Evolutionary conservation across 805 yeast species (phyloP).

Genomic region (Wickerhamiella kurtzmanii): DNA sequence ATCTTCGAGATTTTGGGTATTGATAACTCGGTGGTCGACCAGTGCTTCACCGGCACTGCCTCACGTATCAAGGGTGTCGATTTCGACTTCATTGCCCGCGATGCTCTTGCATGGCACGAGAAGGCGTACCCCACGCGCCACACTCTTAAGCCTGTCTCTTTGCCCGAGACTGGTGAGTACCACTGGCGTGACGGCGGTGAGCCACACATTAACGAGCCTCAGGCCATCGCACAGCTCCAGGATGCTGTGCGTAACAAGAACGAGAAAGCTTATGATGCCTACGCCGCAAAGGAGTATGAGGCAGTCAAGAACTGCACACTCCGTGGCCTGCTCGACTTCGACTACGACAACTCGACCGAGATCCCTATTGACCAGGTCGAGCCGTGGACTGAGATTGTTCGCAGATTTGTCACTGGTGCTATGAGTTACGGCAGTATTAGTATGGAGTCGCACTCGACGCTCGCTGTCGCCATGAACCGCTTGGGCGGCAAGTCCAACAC

Average conservation of each 20-base stretch:
- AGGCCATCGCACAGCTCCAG: constrained; percentile 87
- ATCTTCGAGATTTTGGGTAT: constrained; percentile 94
- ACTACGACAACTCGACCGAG: constrained; percentile 51
- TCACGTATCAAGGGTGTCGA: constrained; percentile 93
- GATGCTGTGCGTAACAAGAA: constrained; percentile 98
- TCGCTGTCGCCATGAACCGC: constrained; percentile 97
- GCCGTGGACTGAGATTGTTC: constrained; percentile 98
- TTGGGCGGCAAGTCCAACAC: constrained; percentile 96
- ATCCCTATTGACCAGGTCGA: constrained; percentile 96
- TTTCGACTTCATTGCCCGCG: constrained; percentile 91
- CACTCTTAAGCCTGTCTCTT: constrained; percentile 53
- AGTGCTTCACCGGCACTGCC: constrained; percentile 95
- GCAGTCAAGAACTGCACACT: constrained; percentile 87
- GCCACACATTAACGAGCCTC: constrained; percentile 86
- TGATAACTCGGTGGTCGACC: constrained; percentile 86
- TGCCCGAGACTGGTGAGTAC: constrained; percentile 93
- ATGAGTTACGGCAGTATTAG: constrained; percentile 99
- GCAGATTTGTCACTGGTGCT: constrained; percentile 98
- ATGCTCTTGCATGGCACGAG: constrained; percentile 87
- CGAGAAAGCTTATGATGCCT: constrained; percentile 81
- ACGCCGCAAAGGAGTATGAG: constrained; percentile 78
- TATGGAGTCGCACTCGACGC: constrained; percentile 94
- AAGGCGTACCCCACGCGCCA: constrained; percentile 76
- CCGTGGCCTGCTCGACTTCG: constrained; percentile 87
- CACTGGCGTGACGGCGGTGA: constrained; percentile 99